Evolutionary conservation across 441 rosid species (phyloP).

Genomic region (Mallotus repandus): DNA sequence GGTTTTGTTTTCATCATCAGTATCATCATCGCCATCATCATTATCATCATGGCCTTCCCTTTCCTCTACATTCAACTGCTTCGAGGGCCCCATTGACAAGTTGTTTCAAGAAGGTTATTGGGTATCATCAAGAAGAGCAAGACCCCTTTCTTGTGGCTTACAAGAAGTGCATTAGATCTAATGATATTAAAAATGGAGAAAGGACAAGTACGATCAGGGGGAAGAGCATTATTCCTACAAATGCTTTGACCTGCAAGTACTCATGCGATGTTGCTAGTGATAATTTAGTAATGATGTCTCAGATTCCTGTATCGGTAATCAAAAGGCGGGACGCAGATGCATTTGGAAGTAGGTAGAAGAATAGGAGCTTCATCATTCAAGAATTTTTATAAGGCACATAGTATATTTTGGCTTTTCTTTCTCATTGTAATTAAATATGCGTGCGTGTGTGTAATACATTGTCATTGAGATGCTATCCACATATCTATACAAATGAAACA

Average conservation of each 20-base stretch:
- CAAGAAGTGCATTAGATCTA: constrained; percentile 26
- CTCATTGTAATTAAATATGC: not conserved
- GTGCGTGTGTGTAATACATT: too few relatives aligned
- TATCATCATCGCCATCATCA: too few relatives aligned
- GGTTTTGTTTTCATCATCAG: not conserved
- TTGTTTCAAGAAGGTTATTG: constrained; percentile 1
- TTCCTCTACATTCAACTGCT: not conserved
- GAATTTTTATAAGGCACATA: not conserved
- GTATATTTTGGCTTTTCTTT: not conserved
- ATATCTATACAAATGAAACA: too few relatives aligned
- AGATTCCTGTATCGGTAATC: not conserved
- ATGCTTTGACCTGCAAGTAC: constrained; percentile 24
- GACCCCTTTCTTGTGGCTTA: constrained; percentile 28
- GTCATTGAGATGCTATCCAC: too few relatives aligned
- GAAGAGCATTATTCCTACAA: constrained; percentile 1
- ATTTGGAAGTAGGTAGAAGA: not conserved
- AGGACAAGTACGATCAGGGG: not conserved
- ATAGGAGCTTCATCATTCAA: not conserved
- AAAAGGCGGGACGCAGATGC: not conserved
- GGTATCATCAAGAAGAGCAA: constrained; percentile 4
- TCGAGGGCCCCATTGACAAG: not conserved
- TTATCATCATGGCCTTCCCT: not conserved
- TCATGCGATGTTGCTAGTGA: constrained; percentile 26
- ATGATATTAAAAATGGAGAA: not conserved
- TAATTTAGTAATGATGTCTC: constrained; percentile 22